phyloP scores from a whole-genome alignment of 495 filamentous ascomycete genomes.

The Penicillium goetzii region DNA sequence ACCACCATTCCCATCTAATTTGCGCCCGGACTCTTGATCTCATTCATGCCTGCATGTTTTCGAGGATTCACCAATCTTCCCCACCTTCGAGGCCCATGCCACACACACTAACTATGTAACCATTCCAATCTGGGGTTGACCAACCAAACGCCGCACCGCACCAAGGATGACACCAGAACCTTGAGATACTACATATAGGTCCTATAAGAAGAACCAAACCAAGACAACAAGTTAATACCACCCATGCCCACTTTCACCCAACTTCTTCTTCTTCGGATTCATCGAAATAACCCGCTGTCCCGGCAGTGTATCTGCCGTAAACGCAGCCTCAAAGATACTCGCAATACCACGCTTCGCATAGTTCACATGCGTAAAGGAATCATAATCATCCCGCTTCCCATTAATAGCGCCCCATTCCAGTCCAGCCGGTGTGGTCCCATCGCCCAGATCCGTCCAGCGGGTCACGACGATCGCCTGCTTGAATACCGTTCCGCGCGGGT shows the following conservation, averaged over 20 bases:
- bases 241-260: slow-evolving; percentile 48
- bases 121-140: neutral
- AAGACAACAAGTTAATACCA: slow-evolving; percentile 50
- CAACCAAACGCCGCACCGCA: slow-evolving; percentile 5
- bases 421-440: slow-evolving; percentile 47
- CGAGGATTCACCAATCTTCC: neutral
- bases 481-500: slow-evolving; percentile 40
- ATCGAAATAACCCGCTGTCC: slow-evolving; percentile 59
- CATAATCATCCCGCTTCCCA: slow-evolving; percentile 48
- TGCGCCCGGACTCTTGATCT: neutral
- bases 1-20: neutral
- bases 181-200: neutral
- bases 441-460: slow-evolving; percentile 61
- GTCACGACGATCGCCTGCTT: slow-evolving; percentile 63
- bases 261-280: slow-evolving; percentile 54
- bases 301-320: slow-evolving; percentile 56
- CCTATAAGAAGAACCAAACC: neutral
- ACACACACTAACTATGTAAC: too few species aligned
- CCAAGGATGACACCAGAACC: neutral
- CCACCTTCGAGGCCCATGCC: neutral
- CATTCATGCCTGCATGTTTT: neutral
- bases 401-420: slow-evolving; percentile 57
- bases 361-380: slow-evolving; percentile 48
- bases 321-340: slow-evolving; percentile 59
- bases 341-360: slow-evolving; percentile 56